phyloP scores from a whole-genome alignment of 495 filamentous ascomycete species.

The Podospora didyma region DNA sequence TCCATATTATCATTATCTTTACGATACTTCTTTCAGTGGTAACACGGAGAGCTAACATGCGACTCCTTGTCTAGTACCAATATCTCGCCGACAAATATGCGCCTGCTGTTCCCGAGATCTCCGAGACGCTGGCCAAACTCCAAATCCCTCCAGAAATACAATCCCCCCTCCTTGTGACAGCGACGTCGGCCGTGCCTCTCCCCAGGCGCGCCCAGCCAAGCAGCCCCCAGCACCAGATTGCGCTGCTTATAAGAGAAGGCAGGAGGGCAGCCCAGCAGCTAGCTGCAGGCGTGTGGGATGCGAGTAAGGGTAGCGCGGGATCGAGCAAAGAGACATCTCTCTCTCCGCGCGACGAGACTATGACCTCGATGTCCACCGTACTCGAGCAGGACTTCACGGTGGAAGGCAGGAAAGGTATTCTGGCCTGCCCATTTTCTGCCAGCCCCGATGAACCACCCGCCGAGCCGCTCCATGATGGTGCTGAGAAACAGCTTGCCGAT shows the following conservation, averaged over 20 bases:
- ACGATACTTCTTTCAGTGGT: not conserved
- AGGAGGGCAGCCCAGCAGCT: constrained; percentile 45
- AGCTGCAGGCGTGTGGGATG: constrained; percentile 34
- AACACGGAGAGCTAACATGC: constrained; percentile 13
- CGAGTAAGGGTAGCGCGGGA: constrained; percentile 30
- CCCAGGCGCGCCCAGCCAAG: constrained; percentile 37
- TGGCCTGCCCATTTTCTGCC: constrained; percentile 58
- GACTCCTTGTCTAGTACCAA: constrained; percentile 42
- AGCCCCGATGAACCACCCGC: constrained; percentile 22
- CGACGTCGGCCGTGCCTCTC: constrained; percentile 46
- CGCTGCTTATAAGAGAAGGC: constrained; percentile 51
- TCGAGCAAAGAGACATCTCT: constrained; percentile 37
- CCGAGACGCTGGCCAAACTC: constrained; percentile 50
- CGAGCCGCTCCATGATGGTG: constrained; percentile 5
- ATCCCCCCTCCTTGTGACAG: constrained; percentile 36
- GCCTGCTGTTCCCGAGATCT: constrained; percentile 46
- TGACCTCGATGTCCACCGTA: constrained; percentile 49
- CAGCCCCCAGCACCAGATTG: constrained; percentile 49
- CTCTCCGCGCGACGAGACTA: constrained; percentile 31
- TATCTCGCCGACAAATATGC: constrained; percentile 56
- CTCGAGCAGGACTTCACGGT: constrained; percentile 66
- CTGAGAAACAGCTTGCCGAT: constrained; percentile 12
- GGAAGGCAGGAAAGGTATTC: constrained; percentile 54
- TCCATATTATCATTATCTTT: no score
- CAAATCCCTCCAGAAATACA: constrained; percentile 51